Evolutionary conservation across 306 rosid genomes (phyloP).

Genomic region (Vigna mungo): DNA sequence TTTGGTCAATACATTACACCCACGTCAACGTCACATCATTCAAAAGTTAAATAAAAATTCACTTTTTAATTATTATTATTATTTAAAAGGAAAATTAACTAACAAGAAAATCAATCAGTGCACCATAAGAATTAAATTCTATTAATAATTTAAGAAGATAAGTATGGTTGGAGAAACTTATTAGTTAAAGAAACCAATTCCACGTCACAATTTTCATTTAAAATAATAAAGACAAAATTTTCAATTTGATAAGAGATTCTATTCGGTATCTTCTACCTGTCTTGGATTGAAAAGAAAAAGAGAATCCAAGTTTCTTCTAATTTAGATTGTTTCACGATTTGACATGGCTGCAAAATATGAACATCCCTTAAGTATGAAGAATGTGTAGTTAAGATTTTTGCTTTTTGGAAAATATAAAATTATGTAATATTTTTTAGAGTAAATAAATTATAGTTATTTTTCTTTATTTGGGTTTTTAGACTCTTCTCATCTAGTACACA

Average conservation of each 20-base stretch:
- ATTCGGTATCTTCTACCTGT: conserved; percentile 15
- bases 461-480: background rate
- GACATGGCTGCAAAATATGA: background rate
- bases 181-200: background rate
- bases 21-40: background rate
- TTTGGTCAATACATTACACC: background rate
- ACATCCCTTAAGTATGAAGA: background rate
- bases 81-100: background rate
- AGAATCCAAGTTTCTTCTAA: conserved; percentile 1
- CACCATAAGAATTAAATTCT: background rate
- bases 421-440: background rate
- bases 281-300: background rate
- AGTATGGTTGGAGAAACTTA: background rate
- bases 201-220: background rate
- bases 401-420: no score
- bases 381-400: background rate
- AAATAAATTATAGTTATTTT: background rate
- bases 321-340: background rate
- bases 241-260: background rate
- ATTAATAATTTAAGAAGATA: background rate
- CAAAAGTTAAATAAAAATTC: no score
- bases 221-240: conserved; percentile 1
- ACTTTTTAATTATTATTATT: background rate
- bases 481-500: background rate
- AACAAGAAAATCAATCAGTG: background rate